Evolutionary conservation across 1,139 yeast genomes (phyloP).

Genomic region (Hemisphaericaspora lyxosophila): DNA sequence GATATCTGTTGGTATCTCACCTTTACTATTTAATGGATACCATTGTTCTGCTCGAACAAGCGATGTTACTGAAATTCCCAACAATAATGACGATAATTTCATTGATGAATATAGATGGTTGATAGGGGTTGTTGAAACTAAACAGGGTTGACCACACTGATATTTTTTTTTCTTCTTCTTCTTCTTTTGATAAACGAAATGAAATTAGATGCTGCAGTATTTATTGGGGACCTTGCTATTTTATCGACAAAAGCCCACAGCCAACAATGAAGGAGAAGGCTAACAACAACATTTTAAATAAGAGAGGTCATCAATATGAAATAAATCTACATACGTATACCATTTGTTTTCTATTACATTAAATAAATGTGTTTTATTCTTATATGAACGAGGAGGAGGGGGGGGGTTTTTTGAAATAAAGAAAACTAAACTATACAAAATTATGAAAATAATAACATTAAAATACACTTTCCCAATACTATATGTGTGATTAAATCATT

Average conservation of each 20-base stretch:
- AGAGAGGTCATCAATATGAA: too few species aligned
- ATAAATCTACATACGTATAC: too few species aligned
- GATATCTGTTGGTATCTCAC: slow-evolving; percentile 37
- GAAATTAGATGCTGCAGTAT: too few species aligned
- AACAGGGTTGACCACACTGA: too few species aligned
- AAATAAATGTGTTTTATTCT: slow-evolving; percentile 5
- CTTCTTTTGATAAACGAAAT: too few species aligned
- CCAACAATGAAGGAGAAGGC: too few species aligned
- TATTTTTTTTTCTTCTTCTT: too few species aligned
- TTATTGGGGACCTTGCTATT: too few species aligned
- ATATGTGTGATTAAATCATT: slow-evolving; percentile 4
- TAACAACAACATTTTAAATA: too few species aligned
- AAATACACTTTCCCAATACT: slow-evolving; percentile 6
- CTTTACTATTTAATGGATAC: slow-evolving; percentile 36
- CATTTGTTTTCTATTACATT: slow-evolving; percentile 2
- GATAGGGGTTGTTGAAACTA: background rate
- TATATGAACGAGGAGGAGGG: slow-evolving; percentile 1
- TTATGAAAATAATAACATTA: slow-evolving; percentile 5
- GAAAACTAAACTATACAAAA: slow-evolving; percentile 6
- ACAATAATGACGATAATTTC: slow-evolving; percentile 9
- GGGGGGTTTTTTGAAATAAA: background rate
- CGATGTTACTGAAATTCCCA: slow-evolving; percentile 6
- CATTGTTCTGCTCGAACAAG: slow-evolving; percentile 23
- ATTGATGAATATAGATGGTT: slow-evolving; percentile 6
- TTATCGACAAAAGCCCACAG: too few species aligned